A percentile compares a stretch with the other conserved stretches of the same genome.
Evolutionary conservation across 2,329 filamentous ascomycete genomes (phyloP).

Genomic region (Alternaria burnsii): DNA sequence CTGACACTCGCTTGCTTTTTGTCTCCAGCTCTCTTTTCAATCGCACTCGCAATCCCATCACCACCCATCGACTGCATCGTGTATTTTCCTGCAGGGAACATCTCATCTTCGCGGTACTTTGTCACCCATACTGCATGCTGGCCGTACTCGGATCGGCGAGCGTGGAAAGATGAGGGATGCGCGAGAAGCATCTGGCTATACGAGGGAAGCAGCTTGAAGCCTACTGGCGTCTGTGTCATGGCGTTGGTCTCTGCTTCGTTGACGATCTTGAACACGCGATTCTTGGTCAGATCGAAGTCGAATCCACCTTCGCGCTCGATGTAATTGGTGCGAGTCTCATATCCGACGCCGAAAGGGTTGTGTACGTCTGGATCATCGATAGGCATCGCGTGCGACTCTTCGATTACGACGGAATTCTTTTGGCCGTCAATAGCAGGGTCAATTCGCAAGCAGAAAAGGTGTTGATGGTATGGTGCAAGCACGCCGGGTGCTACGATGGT

Average conservation of each 20-base stretch:
- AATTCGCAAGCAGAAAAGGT: conserved; percentile 56
- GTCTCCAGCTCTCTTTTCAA: background rate
- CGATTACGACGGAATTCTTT: conserved; percentile 37
- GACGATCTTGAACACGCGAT: conserved; percentile 57
- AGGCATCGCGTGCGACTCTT: background rate
- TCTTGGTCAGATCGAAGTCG: conserved; percentile 28
- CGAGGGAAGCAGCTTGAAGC: conserved; percentile 59
- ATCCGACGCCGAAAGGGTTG: conserved; percentile 32
- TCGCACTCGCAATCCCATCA: conserved; percentile 34
- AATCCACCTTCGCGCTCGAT: conserved; percentile 25
- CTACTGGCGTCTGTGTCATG: conserved; percentile 60
- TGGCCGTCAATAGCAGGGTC: conserved; percentile 55
- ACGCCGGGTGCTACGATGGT: conserved; percentile 54
- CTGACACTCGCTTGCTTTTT: conserved; percentile 13
- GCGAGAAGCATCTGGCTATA: conserved; percentile 39
- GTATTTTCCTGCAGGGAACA: conserved; percentile 34
- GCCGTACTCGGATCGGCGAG: conserved; percentile 34
- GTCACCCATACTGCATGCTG: conserved; percentile 41
- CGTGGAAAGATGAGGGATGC: conserved; percentile 31
- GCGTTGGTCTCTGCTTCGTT: conserved; percentile 58
- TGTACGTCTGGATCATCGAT: background rate
- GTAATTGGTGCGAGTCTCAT: conserved; percentile 20
- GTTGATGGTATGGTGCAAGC: conserved; percentile 56
- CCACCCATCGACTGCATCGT: conserved; percentile 40
- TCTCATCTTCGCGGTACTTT: conserved; percentile 33